Evolutionary conservation across 2,329 filamentous ascomycete genomes (phyloP), one percentile per base, ranked within the genome.

Genomic region (Aspergillus fischeri): DNA sequence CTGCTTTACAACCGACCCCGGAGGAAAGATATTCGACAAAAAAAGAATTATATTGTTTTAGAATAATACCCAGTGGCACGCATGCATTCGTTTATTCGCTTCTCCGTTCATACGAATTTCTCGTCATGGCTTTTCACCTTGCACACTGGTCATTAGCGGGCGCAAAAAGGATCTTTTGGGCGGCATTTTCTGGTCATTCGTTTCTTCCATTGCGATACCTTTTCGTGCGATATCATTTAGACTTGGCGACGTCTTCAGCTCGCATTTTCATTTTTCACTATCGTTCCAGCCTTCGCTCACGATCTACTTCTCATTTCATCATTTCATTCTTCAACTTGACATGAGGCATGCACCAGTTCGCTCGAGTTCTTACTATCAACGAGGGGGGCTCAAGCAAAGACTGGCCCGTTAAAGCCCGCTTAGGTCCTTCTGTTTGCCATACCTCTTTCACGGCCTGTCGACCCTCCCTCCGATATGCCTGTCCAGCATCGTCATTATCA

Each of bases 131-230:
- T 28, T 44, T 62, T 68, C 60, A 61, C 58, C 65, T 66, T 66
- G 60, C 66, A 63, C 68, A 68, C 66, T 70, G 63, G 63, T 70
- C 68, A 72, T 73, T 69, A 73, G 70, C 70, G 70, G 71, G 71
- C 70, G 70, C 69, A 70, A 67, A 67, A 66, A 67, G 63, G 58
- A 28, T 53, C 28, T 67, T 62, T 66, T 62, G 67, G 69, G 69
- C 65, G 70, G 70, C 67, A 70, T 70, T 53, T 59, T 66, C 58
- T 57, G 45, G 44, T 57, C 54, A 50, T 54, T 56, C 61, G 54
- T 56, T 63, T 56, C 35, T 60, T 49, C 60, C 57, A 60, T 64
- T 45, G 44, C 58, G 59, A 20, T 32, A 35, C 42, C 25, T 55
- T 45, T 48, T 35, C 27, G 21, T 49, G 38, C 41, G 49, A 49